Conservation (phyloP, 2,329 filamentous ascomycete genomes). For the Tolypocladium pustulatum region DNA sequence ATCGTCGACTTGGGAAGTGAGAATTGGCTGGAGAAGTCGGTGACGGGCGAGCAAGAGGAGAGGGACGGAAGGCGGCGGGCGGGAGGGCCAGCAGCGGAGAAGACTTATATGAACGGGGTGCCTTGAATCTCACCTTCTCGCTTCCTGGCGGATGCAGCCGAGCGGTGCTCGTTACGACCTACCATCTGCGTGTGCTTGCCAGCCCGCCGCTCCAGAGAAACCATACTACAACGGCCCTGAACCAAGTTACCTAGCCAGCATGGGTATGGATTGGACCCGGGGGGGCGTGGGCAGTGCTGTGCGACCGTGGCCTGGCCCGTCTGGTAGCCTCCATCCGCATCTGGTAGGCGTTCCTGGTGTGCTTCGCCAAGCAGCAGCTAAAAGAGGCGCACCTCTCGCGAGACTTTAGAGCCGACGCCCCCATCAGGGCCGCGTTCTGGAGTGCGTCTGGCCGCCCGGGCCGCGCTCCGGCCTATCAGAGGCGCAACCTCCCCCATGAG, state of each 20-base stretch:
- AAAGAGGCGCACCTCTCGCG: not conserved
- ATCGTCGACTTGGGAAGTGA: not conserved
- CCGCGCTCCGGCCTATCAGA: conserved; percentile 16
- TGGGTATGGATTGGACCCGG: not conserved
- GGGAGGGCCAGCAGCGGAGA: not conserved
- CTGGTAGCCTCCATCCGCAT: not conserved
- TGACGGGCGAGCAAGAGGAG: not conserved
- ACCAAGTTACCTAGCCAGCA: not conserved
- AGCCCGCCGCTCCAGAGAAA: not conserved
- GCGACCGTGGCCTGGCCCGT: not conserved
- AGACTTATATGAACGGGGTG: not conserved
- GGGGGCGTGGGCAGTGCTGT: not conserved
- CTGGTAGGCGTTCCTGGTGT: not conserved
- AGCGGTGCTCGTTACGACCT: not conserved
- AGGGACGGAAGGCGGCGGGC: not conserved
- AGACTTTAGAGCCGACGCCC: not conserved
- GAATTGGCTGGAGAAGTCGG: not conserved
- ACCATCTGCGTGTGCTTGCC: not conserved
- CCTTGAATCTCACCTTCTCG: not conserved
- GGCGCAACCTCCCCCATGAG: conserved; percentile 14
- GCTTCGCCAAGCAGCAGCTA: not conserved
- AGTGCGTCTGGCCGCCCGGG: not conserved
- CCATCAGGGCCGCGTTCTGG: too few relatives aligned
- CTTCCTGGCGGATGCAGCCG: not conserved
- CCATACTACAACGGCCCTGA: not conserved